A percentile compares a stretch with the other conserved stretches of the same genome.
Evolutionary conservation across 1,139 yeast genomes (phyloP).

Genomic region (Hyphopichia buzzinii): DNA sequence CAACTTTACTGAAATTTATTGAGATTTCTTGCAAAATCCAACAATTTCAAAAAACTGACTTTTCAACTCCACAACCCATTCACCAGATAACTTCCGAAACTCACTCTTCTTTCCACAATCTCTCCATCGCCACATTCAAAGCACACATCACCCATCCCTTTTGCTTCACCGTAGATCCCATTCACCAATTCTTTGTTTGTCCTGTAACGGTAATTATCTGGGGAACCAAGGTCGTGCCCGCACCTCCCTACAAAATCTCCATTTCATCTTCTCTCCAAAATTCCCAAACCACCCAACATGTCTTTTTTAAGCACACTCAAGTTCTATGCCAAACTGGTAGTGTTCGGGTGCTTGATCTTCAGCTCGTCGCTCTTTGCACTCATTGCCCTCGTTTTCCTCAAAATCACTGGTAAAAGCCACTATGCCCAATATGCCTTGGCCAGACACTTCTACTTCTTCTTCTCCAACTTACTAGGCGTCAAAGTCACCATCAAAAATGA

Average conservation of each 20-base stretch:
- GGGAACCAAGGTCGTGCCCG: background rate
- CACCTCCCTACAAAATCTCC: background rate
- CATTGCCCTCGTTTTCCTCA: conserved; percentile 63
- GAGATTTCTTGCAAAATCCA: too few relatives aligned
- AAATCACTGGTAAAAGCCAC: conserved; percentile 71
- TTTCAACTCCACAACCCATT: too few relatives aligned
- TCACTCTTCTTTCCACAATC: too few relatives aligned
- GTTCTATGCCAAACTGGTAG: conserved; percentile 53
- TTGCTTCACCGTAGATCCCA: too few relatives aligned
- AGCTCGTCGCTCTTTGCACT: conserved; percentile 75
- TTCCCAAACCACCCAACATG: conserved; percentile 1
- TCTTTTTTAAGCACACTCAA: conserved; percentile 28
- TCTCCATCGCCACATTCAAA: too few relatives aligned
- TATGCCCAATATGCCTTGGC: conserved; percentile 91
- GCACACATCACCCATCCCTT: too few relatives aligned
- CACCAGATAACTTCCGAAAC: too few relatives aligned
- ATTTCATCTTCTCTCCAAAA: background rate
- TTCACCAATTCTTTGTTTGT: too few relatives aligned
- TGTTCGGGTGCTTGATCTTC: conserved; percentile 53
- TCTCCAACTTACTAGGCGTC: conserved; percentile 64
- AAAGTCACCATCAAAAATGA: conserved; percentile 64
- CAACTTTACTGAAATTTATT: too few relatives aligned
- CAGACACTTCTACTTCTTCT: conserved; percentile 64
- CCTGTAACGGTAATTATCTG: background rate
- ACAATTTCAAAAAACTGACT: too few relatives aligned